Evolutionary conservation across 2,329 filamentous ascomycete species (phyloP), one percentile per base, ranked within the genome.

Genomic region (Coniochaeta sp.): DNA sequence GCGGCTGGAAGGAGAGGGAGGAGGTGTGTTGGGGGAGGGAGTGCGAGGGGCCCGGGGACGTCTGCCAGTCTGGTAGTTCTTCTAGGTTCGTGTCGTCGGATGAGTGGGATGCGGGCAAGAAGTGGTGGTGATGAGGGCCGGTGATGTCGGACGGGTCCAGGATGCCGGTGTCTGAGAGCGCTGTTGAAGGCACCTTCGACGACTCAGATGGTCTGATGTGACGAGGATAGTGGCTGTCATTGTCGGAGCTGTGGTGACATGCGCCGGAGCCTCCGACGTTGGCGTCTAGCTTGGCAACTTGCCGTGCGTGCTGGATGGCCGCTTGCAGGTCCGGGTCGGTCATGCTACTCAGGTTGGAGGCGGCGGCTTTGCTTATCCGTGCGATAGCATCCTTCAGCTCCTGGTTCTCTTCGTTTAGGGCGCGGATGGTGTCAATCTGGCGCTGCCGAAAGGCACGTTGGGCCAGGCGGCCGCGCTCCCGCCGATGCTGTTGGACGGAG

Each of bases 401-500:
- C 30, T 58, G 55, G 56, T 63, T 63, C 34, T 63, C 59, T 5
- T 60, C 62, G 19, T 44, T 57, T 10, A 63, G 55, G 30, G 58
- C 58, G 19, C 60, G 56, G 32, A 61, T 63, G n/a, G 36, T 22
- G 30, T 58, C 38, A 28, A 32, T 62, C 50, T 62, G 58, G 17
- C 61, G 55, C 32, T 57, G 57, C 4, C 58, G 61, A 54, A 60
- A 60, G 55, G 61, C 61, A n/a, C 61, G 54, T 32, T 60, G 58
- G 19, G 61, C 58, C 22, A 56, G 42, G 32, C 61, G 61, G 34
- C 61, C 58, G 30, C 58, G 61, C 32, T 62, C 55, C 8, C 58
- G 61, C 3, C 58, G 58, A 50, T 62, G 58, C 61, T 62, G 28
- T 44, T 22, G n/a, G 42, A 44, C n/a, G 16, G 42, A 7, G 42